A percentile compares a stretch with the other conserved stretches of the same genome.
Evolutionary conservation across 208 protist genomes (phyloP).

Genomic region (Trypanosoma melophagium): DNA sequence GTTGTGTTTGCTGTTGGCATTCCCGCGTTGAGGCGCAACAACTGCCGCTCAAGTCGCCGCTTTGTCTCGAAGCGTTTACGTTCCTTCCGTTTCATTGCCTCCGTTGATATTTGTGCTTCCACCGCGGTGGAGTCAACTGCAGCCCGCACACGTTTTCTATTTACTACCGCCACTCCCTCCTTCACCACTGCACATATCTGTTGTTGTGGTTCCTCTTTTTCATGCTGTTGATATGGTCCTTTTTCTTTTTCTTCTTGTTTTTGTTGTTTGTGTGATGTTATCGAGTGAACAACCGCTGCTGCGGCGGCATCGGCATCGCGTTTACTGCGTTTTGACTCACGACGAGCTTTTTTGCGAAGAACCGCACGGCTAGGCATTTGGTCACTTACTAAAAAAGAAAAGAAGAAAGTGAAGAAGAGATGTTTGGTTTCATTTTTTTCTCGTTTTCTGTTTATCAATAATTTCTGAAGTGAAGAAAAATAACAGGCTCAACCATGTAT

Average conservation of each 20-base stretch:
- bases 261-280: background rate
- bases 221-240: background rate
- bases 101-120: conserved; percentile 8
- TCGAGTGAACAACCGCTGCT: background rate
- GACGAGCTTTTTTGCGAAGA: conserved; percentile 75
- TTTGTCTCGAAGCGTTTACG: conserved; percentile 51
- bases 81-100: conserved; percentile 65
- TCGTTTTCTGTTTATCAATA: background rate
- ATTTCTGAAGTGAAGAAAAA: too few relatives aligned
- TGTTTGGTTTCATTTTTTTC: background rate
- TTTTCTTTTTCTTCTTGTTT: background rate
- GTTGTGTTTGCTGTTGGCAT: background rate
- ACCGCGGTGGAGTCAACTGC: conserved; percentile 9
- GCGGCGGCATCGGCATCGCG: conserved; percentile 6
- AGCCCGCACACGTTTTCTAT: conserved; percentile 2
- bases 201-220: background rate
- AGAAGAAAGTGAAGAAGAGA: background rate
- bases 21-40: conserved; percentile 39
- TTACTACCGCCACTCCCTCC: background rate
- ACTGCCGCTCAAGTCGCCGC: conserved; percentile 56
- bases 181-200: background rate
- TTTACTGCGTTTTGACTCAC: conserved; percentile 67
- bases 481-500: too few relatives aligned
- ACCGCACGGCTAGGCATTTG: conserved; percentile 87
- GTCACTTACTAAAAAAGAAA: conserved; percentile 8